These are phyloP conservation scores for Melampsora americana DNA, from an alignment of 1,284 basidiomycete species.

Conservation along the genomic window DNA sequence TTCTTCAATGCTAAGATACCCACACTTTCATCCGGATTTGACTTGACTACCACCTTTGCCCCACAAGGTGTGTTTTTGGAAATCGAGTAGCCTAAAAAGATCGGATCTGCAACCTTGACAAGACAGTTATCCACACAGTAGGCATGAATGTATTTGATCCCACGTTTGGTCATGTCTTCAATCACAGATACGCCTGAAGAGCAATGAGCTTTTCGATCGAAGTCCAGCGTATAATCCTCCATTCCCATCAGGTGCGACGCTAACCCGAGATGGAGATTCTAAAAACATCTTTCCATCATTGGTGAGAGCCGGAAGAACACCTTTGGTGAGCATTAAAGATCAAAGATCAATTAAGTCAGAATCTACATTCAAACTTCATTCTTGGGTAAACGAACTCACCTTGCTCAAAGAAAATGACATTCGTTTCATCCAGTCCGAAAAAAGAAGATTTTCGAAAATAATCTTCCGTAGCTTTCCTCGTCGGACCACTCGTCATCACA, in stretches of 20 bases:
- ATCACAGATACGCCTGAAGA: conserved; percentile 70
- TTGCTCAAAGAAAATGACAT: conserved; percentile 95
- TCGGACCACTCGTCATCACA: conserved; percentile 98
- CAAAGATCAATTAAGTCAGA: neutral
- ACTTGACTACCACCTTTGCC: conserved; percentile 93
- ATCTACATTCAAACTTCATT: neutral
- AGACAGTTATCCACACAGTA: conserved; percentile 99
- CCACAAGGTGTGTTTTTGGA: conserved; percentile 79
- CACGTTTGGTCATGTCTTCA: conserved; percentile 72
- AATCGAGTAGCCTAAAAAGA: conserved; percentile 92
- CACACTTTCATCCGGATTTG: conserved; percentile 80
- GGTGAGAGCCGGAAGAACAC: conserved; percentile 89
- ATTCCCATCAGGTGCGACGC: conserved; percentile 95
- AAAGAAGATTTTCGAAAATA: conserved; percentile 76
- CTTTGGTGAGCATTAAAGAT: conserved; percentile 57
- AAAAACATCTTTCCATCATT: conserved; percentile 92
- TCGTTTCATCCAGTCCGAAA: conserved; percentile 76
- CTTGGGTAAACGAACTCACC: conserved; percentile 60
- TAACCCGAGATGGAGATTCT: conserved; percentile 70
- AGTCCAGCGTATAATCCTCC: conserved; percentile 94
- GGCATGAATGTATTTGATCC: conserved; percentile 83
- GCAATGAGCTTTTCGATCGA: conserved; percentile 69
- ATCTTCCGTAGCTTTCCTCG: conserved; percentile 75
- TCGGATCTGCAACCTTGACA: conserved; percentile 91
- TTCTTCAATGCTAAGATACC: conserved; percentile 85